phyloP scores from a whole-genome alignment of 148 eudicot genomes.

The Rhododendron vialii region DNA sequence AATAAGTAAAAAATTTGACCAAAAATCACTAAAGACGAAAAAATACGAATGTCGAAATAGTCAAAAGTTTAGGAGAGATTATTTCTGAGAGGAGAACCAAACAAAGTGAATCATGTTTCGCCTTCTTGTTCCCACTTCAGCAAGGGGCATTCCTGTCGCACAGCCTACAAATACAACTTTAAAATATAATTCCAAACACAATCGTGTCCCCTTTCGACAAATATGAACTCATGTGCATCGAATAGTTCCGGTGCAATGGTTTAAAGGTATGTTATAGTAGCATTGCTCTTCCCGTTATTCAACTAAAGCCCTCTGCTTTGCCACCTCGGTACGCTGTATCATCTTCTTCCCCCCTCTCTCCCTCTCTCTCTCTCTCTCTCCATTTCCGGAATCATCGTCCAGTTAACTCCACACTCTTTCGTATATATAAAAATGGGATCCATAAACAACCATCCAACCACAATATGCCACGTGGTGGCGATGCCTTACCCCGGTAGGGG shows the following conservation, averaged over 20 bases:
- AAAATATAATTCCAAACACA: too few relatives aligned
- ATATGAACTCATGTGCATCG: too few relatives aligned
- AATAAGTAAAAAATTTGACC: too few relatives aligned
- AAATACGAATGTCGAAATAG: too few relatives aligned
- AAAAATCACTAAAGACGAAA: too few relatives aligned
- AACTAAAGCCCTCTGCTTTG: background rate
- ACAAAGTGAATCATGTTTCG: too few relatives aligned
- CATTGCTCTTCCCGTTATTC: too few relatives aligned
- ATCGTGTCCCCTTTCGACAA: rapidly evolving
- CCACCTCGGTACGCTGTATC: background rate
- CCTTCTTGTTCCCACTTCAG: background rate
- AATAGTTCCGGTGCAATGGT: too few relatives aligned
- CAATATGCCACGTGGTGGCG: conserved; percentile 15
- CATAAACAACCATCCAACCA: background rate
- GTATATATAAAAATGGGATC: background rate
- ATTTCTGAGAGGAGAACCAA: too few relatives aligned
- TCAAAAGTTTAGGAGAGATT: too few relatives aligned
- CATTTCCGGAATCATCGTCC: background rate
- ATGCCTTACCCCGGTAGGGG: conserved; percentile 28
- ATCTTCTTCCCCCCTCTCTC: background rate
- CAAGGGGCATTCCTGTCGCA: background rate
- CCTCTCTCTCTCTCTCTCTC: background rate
- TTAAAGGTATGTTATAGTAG: too few relatives aligned
- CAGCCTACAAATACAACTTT: too few relatives aligned
- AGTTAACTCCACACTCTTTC: background rate